Conservation (phyloP, 768 basidiomycete species). For the Lentinula raphanica region DNA sequence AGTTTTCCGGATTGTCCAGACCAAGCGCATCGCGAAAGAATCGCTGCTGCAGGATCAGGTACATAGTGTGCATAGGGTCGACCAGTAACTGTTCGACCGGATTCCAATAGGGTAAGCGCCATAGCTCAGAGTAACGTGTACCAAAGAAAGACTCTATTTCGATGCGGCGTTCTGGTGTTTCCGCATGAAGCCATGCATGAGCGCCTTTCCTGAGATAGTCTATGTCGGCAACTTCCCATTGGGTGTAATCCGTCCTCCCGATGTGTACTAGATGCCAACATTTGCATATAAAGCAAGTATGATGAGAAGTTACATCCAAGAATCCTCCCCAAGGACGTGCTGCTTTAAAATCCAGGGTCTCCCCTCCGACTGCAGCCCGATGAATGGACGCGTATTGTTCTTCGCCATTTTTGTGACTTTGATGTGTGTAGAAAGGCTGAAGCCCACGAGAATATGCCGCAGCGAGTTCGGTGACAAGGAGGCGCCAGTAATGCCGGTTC, state of each 20-base stretch:
- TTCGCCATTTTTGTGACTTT: not conserved
- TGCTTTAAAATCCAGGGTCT: not conserved
- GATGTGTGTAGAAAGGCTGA: not conserved
- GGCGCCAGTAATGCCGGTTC: conserved; percentile 4
- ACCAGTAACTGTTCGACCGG: conserved; percentile 24
- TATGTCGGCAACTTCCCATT: conserved; percentile 12
- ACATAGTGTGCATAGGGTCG: conserved; percentile 29
- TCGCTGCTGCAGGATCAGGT: not conserved
- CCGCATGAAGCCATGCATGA: conserved; percentile 16
- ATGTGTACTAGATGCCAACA: not conserved
- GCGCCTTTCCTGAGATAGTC: conserved; percentile 12
- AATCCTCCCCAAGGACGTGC: not conserved
- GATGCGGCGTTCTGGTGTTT: conserved; percentile 1
- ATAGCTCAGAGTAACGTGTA: too few relatives aligned
- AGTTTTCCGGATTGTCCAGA: too few relatives aligned
- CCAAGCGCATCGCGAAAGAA: not conserved
- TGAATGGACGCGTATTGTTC: not conserved
- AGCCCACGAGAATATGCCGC: conserved; percentile 2
- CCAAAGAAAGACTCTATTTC: conserved; percentile 17
- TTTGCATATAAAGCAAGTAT: not conserved
- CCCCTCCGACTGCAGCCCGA: not conserved
- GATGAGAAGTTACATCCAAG: not conserved
- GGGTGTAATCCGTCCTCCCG: conserved; percentile 5
- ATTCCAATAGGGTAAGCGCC: conserved; percentile 26
- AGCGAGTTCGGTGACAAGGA: not conserved